Conservation (phyloP, 2,329 filamentous ascomycete species). For the Trichoderma polysporum region DNA sequence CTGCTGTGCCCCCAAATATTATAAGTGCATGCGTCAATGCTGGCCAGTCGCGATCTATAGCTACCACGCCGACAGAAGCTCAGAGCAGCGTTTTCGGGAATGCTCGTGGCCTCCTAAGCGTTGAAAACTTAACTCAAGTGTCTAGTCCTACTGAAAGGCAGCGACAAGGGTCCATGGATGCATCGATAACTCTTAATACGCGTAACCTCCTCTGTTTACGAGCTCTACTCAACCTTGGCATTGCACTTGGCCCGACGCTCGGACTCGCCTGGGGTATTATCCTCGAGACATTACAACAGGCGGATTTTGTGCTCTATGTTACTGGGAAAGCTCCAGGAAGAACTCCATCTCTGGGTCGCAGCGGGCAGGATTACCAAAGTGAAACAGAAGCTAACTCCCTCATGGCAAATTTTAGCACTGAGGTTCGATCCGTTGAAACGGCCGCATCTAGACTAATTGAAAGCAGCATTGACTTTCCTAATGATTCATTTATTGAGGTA, state of each 20-base stretch:
- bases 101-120: constrained; percentile 69
- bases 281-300: constrained; percentile 87
- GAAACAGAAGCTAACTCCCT: constrained; percentile 53
- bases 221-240: constrained; percentile 91
- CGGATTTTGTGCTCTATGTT: constrained; percentile 79
- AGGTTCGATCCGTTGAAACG: constrained; percentile 85
- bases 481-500: constrained; percentile 75
- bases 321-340: constrained; percentile 56
- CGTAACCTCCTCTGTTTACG: constrained; percentile 87
- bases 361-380: constrained; percentile 45
- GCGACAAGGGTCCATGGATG: constrained; percentile 60
- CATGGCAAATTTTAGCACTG: constrained; percentile 69
- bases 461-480: constrained; percentile 87
- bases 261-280: constrained; percentile 86
- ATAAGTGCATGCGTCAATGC: constrained; percentile 59
- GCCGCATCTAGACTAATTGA: constrained; percentile 85
- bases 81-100: constrained; percentile 64
- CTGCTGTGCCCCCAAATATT: constrained; percentile 82
- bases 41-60: constrained; percentile 43
- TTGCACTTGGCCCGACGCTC: constrained; percentile 86
- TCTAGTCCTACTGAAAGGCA: constrained; percentile 58
- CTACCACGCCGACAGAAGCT: constrained; percentile 49
- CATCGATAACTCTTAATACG: constrained; percentile 66
- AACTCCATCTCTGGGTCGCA: constrained; percentile 47
- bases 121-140: constrained; percentile 65